Conservation (phyloP, 2,329 filamentous ascomycete genomes). For the Didymosphaeria variabile region DNA sequence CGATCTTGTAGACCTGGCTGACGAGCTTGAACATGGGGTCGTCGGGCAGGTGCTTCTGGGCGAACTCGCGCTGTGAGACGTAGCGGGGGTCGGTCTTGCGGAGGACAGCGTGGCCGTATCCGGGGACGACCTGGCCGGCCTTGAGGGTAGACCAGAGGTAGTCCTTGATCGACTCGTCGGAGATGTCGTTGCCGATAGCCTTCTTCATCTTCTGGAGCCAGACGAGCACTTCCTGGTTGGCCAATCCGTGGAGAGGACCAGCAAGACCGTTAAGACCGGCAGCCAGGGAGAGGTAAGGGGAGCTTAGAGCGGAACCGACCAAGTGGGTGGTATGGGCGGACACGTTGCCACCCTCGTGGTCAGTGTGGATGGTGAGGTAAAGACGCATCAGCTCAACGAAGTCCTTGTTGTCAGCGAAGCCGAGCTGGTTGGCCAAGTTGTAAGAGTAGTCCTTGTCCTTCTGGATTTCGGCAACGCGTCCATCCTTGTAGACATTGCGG, state of each 20-base stretch:
- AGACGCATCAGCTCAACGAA: slow-evolving; percentile 98
- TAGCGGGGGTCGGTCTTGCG: slow-evolving; percentile 99
- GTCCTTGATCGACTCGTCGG: slow-evolving; percentile 95
- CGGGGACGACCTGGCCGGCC: slow-evolving; percentile 92
- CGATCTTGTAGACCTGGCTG: slow-evolving; percentile 99
- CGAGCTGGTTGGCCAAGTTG: slow-evolving; percentile 99
- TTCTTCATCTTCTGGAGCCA: slow-evolving; percentile 99
- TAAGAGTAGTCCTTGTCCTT: slow-evolving; percentile 99
- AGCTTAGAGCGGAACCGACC: slow-evolving; percentile 95
- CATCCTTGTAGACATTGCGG: slow-evolving; percentile 99
- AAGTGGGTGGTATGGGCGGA: slow-evolving; percentile 98
- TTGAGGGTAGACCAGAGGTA: slow-evolving; percentile 99
- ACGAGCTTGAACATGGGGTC: slow-evolving; percentile 99
- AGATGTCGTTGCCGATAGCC: slow-evolving; percentile 89
- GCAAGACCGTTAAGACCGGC: slow-evolving; percentile 98
- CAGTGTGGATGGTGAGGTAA: slow-evolving; percentile 99
- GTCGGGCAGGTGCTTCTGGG: slow-evolving; percentile 89
- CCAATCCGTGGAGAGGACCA: slow-evolving; percentile 96
- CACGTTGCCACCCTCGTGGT: slow-evolving; percentile 99
- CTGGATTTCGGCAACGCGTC: slow-evolving; percentile 94
- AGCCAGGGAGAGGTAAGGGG: slow-evolving; percentile 94
- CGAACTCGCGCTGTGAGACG: slow-evolving; percentile 97
- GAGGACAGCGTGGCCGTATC: slow-evolving; percentile 98
- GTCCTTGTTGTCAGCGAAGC: slow-evolving; percentile 92
- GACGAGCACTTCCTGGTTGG: slow-evolving; percentile 99